Percentiles rank a stretch among this genome's conserved stretches.
These are phyloP conservation scores for Ottelia alismoides DNA, from an alignment of 106 monocot species.

Conservation along the genomic window DNA sequence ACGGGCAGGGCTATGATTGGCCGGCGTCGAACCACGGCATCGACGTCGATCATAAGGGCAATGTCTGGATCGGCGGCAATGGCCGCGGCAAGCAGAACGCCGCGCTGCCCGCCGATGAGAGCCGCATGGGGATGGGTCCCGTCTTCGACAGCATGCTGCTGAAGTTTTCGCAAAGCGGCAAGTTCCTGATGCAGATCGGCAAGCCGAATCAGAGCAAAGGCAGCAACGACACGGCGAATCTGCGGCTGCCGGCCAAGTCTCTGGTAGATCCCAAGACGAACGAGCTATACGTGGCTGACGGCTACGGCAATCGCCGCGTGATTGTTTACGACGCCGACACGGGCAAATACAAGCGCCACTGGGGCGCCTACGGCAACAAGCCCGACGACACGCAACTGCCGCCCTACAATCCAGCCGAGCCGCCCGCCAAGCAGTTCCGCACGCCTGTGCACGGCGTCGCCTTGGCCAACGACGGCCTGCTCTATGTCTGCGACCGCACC, in stretches of 20 bases:
- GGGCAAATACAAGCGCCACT: background rate
- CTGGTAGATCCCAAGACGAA: background rate
- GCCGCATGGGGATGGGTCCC: no score
- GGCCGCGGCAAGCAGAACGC: no score
- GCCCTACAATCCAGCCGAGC: background rate
- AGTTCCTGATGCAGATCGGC: background rate
- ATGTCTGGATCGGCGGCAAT: background rate
- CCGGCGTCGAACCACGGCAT: background rate
- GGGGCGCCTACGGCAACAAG: background rate
- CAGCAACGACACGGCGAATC: background rate
- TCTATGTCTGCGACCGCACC: conserved; percentile 1
- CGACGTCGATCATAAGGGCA: background rate
- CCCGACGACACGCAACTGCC: background rate
- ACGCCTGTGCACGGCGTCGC: background rate
- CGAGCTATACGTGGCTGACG: background rate
- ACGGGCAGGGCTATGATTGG: background rate
- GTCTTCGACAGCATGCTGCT: background rate
- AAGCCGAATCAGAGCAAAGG: background rate
- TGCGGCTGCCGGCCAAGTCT: background rate
- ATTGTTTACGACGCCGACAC: background rate
- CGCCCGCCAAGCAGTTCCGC: background rate
- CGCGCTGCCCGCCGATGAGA: no score
- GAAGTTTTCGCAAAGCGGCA: background rate
- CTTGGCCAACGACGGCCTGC: background rate
- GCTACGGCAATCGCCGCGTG: background rate